Evolutionary conservation across 2,329 filamentous ascomycete genomes (phyloP).

Genomic region (Neobulgaria alba): DNA sequence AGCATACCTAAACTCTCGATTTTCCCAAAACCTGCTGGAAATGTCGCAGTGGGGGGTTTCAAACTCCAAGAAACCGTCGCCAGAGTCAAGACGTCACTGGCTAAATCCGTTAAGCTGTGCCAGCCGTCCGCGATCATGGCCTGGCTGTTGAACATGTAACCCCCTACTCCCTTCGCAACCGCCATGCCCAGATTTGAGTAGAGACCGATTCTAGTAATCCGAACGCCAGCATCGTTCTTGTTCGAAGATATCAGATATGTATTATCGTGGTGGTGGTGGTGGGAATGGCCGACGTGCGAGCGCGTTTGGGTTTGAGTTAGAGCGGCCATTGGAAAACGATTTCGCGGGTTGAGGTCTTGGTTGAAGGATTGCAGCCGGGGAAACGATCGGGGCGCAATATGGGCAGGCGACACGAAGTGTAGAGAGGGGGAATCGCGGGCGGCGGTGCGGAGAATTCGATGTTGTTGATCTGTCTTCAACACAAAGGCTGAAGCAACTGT

Average conservation of each 20-base stretch:
- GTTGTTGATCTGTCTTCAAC: no score
- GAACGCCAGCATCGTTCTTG: constrained; percentile 86
- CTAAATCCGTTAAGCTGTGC: constrained; percentile 89
- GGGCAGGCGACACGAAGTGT: constrained; percentile 15
- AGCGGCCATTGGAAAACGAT: constrained; percentile 25
- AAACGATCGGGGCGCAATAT: constrained; percentile 17
- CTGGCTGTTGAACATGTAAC: constrained; percentile 91
- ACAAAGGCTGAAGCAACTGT: no score
- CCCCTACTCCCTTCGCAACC: constrained; percentile 82
- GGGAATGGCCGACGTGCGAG: constrained; percentile 44
- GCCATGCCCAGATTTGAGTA: constrained; percentile 93
- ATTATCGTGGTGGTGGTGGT: constrained; percentile 77
- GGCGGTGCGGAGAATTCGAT: constrained; percentile 24
- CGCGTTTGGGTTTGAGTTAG: constrained; percentile 27
- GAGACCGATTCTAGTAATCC: constrained; percentile 83
- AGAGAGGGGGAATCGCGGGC: constrained; percentile 16
- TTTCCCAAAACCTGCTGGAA: constrained; percentile 91
- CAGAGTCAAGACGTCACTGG: constrained; percentile 89
- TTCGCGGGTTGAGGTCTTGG: constrained; percentile 14
- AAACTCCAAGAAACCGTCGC: constrained; percentile 92
- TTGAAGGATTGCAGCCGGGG: constrained; percentile 20
- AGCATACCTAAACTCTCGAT: constrained; percentile 92
- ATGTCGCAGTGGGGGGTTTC: constrained; percentile 71
- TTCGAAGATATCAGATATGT: constrained; percentile 72
- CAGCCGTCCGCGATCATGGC: constrained; percentile 89